Evolutionary conservation across 805 yeast genomes (phyloP), one percentile per base, ranked within the genome.

Genomic region (Teunomyces stri): DNA sequence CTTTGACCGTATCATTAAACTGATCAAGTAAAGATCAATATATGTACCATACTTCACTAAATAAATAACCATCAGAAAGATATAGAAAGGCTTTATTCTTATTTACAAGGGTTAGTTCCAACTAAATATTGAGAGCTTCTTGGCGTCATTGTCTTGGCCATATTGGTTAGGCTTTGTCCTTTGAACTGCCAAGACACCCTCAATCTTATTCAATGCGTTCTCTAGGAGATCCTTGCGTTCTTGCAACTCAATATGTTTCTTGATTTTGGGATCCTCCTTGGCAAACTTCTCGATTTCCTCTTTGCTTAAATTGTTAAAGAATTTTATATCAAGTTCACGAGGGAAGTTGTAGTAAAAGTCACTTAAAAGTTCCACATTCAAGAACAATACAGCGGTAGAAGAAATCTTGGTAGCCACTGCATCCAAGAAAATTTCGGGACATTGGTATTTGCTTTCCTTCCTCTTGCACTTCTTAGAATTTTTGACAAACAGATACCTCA

Each of bases 331-430:
- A 51, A 94, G 75, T 65, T 90, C 97, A 49, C 98, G 78, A 2
- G 99, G 98, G 67, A 94, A 92, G 57, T 90, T 89, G 66, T 95
- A 94, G 63, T 92, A 95, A 61, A 94, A 94, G 66, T 95, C 99
- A 55, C 96, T 87, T 52, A 94, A 72, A 47, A 94, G 72, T 66
- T 94, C 99, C 47, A 95, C 98, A 61, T 94, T 94, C 62, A 94
- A 70, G 59, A 94, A 94, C 51, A 94, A 68, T 3, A 94, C 94
- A 0, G 99, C 94, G 0, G 99, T 94, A 10, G 92, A 86, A 0
- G 97, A 89, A 20, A 94, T 71, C 65, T 94, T 94, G 52, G 89
- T 91, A 44, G 94, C 85, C 3, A 94, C 96, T 2, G 89, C 96
- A 61, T 89, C 96, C 62, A 94, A 73, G 56, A 91, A 95, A 5